Conservation (phyloP, 2,329 filamentous ascomycete genomes). For the Cyanodermella asteris region DNA sequence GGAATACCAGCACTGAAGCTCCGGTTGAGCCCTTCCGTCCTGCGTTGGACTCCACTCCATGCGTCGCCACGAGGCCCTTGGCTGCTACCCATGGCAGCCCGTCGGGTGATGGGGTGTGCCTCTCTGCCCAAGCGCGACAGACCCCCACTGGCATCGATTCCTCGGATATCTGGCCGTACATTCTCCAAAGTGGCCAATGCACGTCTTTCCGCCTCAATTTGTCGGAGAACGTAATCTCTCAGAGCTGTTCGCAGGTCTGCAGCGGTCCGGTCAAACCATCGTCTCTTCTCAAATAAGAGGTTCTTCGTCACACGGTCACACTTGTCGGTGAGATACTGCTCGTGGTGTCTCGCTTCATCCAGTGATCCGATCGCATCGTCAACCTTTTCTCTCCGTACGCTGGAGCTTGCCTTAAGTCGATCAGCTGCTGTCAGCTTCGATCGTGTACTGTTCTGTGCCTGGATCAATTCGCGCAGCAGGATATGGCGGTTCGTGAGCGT, state of each 20-base stretch:
- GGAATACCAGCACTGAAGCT: conserved; percentile 55
- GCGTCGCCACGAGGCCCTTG: conserved; percentile 96
- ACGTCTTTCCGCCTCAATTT: conserved; percentile 87
- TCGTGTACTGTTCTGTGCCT: conserved; percentile 69
- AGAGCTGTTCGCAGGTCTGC: conserved; percentile 66
- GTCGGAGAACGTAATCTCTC: conserved; percentile 76
- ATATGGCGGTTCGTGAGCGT: conserved; percentile 96
- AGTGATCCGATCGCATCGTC: conserved; percentile 87
- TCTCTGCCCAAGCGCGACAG: conserved; percentile 78
- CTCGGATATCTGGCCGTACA: conserved; percentile 76
- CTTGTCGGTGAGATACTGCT: conserved; percentile 64
- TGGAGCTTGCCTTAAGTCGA: conserved; percentile 66
- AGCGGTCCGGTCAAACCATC: conserved; percentile 74
- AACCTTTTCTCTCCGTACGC: conserved; percentile 81
- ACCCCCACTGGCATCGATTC: conserved; percentile 78
- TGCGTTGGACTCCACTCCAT: conserved; percentile 82
- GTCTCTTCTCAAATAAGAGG: conserved; percentile 66
- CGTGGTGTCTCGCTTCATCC: conserved; percentile 66
- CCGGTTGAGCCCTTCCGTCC: conserved; percentile 55
- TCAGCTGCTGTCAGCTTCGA: conserved; percentile 72
- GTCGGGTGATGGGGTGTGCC: conserved; percentile 52
- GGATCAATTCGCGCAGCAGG: conserved; percentile 73
- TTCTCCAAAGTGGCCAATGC: conserved; percentile 83
- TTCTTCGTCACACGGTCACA: conserved; percentile 77
- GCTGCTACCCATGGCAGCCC: conserved; percentile 59